phyloP scores from a whole-genome alignment of 2,329 filamentous ascomycete genomes.

The Sclerotinia minor region DNA sequence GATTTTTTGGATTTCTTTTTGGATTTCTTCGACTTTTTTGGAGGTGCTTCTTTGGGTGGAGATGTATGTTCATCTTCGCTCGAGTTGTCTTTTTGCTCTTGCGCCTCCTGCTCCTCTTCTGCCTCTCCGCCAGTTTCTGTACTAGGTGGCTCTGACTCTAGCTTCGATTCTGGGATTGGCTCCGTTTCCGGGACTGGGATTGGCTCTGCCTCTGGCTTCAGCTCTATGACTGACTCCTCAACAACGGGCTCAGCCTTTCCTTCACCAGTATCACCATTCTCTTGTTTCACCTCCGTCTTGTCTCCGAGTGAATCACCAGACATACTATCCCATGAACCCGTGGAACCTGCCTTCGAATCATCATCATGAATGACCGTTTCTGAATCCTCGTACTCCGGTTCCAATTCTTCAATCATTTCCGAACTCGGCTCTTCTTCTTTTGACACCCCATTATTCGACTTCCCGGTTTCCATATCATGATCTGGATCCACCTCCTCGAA shows the following conservation, averaged over 20 bases:
- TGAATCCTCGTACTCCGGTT: constrained; percentile 8
- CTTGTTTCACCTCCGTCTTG: not conserved
- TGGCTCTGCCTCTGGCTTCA: not conserved
- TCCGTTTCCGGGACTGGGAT: too few relatives aligned
- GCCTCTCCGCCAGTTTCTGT: not conserved
- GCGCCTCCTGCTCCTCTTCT: constrained; percentile 10
- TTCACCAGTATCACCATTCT: constrained; percentile 7
- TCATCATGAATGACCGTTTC: constrained; percentile 12
- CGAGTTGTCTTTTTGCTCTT: constrained; percentile 15
- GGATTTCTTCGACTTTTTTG: constrained; percentile 12
- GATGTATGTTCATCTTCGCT: constrained; percentile 2
- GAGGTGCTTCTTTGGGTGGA: not conserved
- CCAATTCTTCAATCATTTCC: not conserved
- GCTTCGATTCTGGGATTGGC: not conserved
- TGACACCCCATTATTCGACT: not conserved
- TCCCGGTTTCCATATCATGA: constrained; percentile 26
- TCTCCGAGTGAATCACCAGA: constrained; percentile 21
- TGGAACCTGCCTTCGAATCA: constrained; percentile 17
- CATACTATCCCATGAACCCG: constrained; percentile 24
- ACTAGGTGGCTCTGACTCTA: not conserved
- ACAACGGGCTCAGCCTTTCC: not conserved
- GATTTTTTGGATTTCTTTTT: constrained; percentile 18
- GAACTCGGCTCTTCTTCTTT: constrained; percentile 5
- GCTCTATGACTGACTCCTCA: not conserved
- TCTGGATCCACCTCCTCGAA: constrained; percentile 37